Evolutionary conservation across 2,329 filamentous ascomycete species (phyloP).

Genomic region (Aspergillus puulaauensis): DNA sequence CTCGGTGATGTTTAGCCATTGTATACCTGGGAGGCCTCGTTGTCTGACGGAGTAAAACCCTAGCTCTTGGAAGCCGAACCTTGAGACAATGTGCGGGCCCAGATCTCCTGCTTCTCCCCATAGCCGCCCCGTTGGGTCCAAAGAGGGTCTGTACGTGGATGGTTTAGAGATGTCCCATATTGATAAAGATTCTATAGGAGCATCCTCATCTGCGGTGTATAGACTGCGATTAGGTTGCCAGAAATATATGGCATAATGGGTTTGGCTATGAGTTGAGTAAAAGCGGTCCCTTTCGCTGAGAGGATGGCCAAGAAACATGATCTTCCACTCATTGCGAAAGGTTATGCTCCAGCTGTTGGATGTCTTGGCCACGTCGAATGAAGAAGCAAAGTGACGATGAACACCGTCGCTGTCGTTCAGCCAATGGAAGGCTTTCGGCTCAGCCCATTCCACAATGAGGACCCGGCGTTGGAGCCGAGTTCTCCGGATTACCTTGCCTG

Average conservation of each 20-base stretch:
- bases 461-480: slow-evolving; percentile 54
- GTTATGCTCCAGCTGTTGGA: slow-evolving; percentile 43
- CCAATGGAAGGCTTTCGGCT: slow-evolving; percentile 52
- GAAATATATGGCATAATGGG: slow-evolving; percentile 62
- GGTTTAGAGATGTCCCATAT: slow-evolving; percentile 60
- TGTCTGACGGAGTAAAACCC: slow-evolving; percentile 56
- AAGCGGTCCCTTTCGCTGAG: slow-evolving; percentile 59
- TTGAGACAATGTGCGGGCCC: slow-evolving; percentile 48
- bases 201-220: slow-evolving; percentile 54
- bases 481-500: slow-evolving; percentile 54
- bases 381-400: slow-evolving; percentile 60
- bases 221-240: slow-evolving; percentile 60
- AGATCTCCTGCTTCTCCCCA: slow-evolving; percentile 32
- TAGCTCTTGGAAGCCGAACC: slow-evolving; percentile 53
- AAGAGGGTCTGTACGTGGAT: slow-evolving; percentile 51
- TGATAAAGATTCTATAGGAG: slow-evolving; percentile 57
- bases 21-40: slow-evolving; percentile 50
- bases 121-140: slow-evolving; percentile 46
- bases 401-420: slow-evolving; percentile 53
- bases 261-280: slow-evolving; percentile 60
- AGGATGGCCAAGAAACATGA: slow-evolving; percentile 58
- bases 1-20: slow-evolving; percentile 53
- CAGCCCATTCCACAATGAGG: slow-evolving; percentile 66
- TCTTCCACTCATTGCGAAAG: slow-evolving; percentile 61
- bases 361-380: slow-evolving; percentile 50